A percentile compares a stretch with the other conserved stretches of the same genome.
phyloP scores from a whole-genome alignment of 2,329 filamentous ascomycete genomes.

The Fusarium nanum region DNA sequence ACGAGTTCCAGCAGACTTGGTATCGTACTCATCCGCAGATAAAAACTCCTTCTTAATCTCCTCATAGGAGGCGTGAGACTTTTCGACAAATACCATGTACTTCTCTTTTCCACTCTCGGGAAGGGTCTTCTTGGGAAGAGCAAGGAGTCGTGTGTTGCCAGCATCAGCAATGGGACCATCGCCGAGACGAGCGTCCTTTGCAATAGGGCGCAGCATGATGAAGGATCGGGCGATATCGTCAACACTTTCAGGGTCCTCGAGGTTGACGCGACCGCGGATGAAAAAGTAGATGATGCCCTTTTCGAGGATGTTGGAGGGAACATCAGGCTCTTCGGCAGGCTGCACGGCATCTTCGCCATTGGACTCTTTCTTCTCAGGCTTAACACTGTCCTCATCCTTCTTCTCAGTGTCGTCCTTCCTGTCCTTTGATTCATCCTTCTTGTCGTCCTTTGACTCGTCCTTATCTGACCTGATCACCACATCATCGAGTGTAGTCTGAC shows the following conservation, averaged over 20 bases:
- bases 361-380: constrained; percentile 8
- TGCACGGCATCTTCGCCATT: constrained; percentile 36
- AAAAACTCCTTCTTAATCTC: constrained; percentile 81
- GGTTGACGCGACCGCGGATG: constrained; percentile 79
- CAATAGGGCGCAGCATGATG: constrained; percentile 81
- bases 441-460: not conserved
- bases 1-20: constrained; percentile 78
- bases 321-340: constrained; percentile 40
- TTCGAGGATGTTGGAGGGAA: constrained; percentile 74
- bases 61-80: constrained; percentile 71
- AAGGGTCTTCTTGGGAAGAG: constrained; percentile 86
- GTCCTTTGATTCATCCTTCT: not conserved
- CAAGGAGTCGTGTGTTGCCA: constrained; percentile 76
- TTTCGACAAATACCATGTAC: constrained; percentile 88
- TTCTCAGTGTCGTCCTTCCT: constrained; percentile 5
- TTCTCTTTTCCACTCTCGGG: constrained; percentile 75
- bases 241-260: constrained; percentile 75
- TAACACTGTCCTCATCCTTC: constrained; percentile 5
- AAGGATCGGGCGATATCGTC: constrained; percentile 81
- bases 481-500: constrained; percentile 43
- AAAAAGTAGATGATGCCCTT: constrained; percentile 95
- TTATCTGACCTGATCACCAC: constrained; percentile 13
- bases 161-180: constrained; percentile 60
- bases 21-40: constrained; percentile 74
- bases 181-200: constrained; percentile 71